Evolutionary conservation across 495 filamentous ascomycete species (phyloP), one percentile per base, ranked within the genome.

Genomic region (Jackrogersella minutella): DNA sequence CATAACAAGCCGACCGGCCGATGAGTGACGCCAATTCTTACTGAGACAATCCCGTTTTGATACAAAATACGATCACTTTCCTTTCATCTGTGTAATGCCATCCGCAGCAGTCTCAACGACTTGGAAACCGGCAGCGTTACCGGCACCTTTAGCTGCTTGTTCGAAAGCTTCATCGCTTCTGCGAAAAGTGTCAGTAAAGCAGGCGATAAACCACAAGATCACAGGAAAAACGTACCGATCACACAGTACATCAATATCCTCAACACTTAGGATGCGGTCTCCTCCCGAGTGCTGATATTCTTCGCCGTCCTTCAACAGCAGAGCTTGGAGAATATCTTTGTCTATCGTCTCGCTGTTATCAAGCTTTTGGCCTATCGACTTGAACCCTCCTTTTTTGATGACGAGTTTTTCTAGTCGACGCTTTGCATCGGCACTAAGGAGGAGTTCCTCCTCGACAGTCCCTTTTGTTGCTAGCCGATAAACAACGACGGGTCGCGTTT

Each of bases 391-490:
- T 74, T 97, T 97, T 70, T 93, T 92, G 64, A 99, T 98, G 13
- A 99, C 93, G 2, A 98, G 81, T 73, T 97, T 93, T 74, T 98
- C 95, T 0, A 99, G 81, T 7, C 95, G 84, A n/a, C 96, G 88
- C 80, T 99, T 99, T 0, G 89, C 91, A 61, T 97, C 95, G 5
- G 95, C 95, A 58, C 89, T 92, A 62, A 92, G 86, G 4, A 99
- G 87, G 0, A 99, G 83, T 4, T 87, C 89, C 71, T 97, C 91
- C 75, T 99, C 95, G 0, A 99, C 90, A 0, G 94, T 98, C 0
- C 89, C 91, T 70, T 93, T 92, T 0, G 95, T 99, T 0, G 95
- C 95, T 11, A 99, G 85, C 5, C 95, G 90, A 78, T 95, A 99
- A n/a, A 99, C 89, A 17, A 99, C 86, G 5, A 99, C 95, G 0